Evolutionary conservation across 768 basidiomycete genomes (phyloP).

Genomic region (Tulasnella sp.): DNA sequence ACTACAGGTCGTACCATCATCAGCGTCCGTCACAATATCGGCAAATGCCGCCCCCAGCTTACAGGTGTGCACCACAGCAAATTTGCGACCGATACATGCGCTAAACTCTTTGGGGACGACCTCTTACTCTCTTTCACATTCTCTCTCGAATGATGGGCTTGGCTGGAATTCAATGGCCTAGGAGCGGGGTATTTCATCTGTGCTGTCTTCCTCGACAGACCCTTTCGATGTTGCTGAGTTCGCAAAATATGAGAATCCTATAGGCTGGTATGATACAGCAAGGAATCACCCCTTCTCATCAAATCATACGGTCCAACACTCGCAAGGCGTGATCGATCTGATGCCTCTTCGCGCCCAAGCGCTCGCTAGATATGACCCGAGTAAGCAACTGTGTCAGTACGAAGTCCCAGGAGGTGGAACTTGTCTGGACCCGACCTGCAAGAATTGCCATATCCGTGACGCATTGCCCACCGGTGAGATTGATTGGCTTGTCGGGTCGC

Average conservation of each 20-base stretch:
- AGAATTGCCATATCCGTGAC: slow-evolving; percentile 2
- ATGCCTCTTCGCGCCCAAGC: background rate
- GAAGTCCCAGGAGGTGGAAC: slow-evolving; percentile 7
- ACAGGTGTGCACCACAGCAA: background rate
- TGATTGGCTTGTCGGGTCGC: background rate
- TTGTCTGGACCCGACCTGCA: slow-evolving; percentile 2
- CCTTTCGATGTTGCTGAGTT: background rate
- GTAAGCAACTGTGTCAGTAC: slow-evolving; percentile 1
- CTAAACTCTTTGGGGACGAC: slow-evolving; percentile 5
- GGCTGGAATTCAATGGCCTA: too few species aligned
- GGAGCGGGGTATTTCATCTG: background rate
- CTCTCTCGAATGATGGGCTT: background rate
- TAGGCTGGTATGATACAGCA: background rate
- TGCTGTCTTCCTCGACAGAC: background rate
- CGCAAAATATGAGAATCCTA: background rate
- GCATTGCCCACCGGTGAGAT: slow-evolving; percentile 5
- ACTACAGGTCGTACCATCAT: background rate
- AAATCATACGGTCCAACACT: background rate
- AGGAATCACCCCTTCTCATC: background rate
- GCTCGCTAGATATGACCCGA: background rate
- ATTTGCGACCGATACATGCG: background rate
- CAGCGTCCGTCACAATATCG: background rate
- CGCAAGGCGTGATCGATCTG: background rate
- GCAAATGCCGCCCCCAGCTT: background rate
- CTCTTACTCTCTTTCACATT: slow-evolving; percentile 5